Percentiles rank a stretch among this genome's conserved stretches.
phyloP scores from a whole-genome alignment of 2,329 filamentous ascomycete genomes.

The Trichoderma sp. region DNA sequence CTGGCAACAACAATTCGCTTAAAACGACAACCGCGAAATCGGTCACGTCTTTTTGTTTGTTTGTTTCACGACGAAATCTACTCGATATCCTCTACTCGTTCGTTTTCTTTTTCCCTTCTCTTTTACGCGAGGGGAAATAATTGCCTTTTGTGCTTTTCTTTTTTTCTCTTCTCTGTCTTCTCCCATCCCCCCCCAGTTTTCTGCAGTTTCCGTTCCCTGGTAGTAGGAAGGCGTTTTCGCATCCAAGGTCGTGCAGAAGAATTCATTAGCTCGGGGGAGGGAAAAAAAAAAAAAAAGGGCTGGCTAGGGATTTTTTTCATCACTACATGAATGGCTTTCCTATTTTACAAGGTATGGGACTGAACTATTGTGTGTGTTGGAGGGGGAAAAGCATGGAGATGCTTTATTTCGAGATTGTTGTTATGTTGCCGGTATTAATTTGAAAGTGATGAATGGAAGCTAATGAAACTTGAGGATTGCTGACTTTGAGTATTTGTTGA shows the following conservation, averaged over 20 bases:
- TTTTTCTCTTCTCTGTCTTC: background rate
- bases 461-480: background rate
- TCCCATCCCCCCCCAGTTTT: background rate
- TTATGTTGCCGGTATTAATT: background rate
- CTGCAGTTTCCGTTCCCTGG: background rate
- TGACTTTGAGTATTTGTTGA: background rate
- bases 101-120: background rate
- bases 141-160: background rate
- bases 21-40: constrained; percentile 1
- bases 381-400: background rate
- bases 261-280: background rate
- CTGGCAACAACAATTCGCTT: background rate
- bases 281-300: background rate
- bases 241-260: background rate
- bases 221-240: background rate
- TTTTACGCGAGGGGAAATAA: background rate
- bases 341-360: background rate
- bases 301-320: background rate
- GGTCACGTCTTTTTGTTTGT: background rate
- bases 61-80: background rate
- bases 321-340: background rate
- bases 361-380: background rate
- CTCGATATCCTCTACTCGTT: background rate
- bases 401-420: background rate
- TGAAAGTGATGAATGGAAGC: background rate